Conservation (phyloP, 495 filamentous ascomycete species). For the Neurospora tetraspora region DNA sequence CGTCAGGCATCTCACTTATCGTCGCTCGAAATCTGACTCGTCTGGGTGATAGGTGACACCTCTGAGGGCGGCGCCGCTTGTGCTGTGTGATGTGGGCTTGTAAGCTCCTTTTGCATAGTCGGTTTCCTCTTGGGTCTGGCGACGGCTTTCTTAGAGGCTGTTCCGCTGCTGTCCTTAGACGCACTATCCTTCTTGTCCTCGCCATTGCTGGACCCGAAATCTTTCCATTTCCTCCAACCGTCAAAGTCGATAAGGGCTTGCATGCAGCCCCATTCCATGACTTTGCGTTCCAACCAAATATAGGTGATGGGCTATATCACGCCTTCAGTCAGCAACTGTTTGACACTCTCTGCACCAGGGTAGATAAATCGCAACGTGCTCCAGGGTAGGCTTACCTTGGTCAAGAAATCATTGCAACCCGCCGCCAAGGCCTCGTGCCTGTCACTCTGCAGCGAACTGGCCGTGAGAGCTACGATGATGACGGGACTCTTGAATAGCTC, state of each 20-base stretch:
- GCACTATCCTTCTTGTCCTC: not conserved
- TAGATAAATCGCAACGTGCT: constrained; percentile 1
- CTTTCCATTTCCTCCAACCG: constrained; percentile 96
- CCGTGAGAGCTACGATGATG: constrained; percentile 95
- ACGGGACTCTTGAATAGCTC: constrained; percentile 88
- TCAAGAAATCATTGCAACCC: constrained; percentile 96
- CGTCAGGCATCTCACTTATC: not conserved
- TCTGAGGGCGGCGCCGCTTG: not conserved
- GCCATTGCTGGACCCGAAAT: constrained; percentile 28
- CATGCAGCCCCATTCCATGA: constrained; percentile 99
- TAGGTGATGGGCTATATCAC: constrained; percentile 77
- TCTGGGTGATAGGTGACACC: not conserved
- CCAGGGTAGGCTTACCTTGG: constrained; percentile 58
- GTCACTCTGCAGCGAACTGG: constrained; percentile 85
- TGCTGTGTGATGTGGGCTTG: not conserved
- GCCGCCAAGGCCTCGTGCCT: constrained; percentile 90
- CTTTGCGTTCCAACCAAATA: constrained; percentile 93
- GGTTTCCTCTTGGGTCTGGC: not conserved
- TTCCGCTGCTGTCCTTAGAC: not conserved
- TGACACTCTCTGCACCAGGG: not conserved
- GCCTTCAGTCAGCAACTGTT: constrained; percentile 3
- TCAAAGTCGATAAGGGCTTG: constrained; percentile 98
- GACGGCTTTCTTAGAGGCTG: not conserved
- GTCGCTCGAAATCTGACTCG: not conserved
- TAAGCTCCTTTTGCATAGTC: not conserved